Conservation (phyloP, 139 green algal species). For the Coccomyxa sp. region DNA sequence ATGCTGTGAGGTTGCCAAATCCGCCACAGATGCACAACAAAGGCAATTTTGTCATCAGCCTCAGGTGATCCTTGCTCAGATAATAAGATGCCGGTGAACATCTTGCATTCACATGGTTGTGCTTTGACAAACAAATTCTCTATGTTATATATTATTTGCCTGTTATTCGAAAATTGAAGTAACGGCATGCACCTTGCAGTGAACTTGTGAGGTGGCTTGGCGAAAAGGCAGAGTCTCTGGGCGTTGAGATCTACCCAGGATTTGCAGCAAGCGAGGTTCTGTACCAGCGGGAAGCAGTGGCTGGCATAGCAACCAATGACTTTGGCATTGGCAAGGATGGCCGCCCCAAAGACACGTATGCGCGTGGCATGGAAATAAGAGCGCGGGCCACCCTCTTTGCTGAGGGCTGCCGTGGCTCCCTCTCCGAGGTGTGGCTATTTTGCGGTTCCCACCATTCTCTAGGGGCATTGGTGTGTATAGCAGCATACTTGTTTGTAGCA, state of each 20-base stretch:
- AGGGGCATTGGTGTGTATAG: background rate
- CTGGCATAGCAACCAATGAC: conserved; percentile 76
- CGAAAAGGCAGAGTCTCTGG: conserved; percentile 67
- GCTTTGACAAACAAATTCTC: background rate
- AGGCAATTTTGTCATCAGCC: conserved; percentile 84
- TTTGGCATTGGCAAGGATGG: conserved; percentile 75
- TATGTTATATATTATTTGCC: background rate
- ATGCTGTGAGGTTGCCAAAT: conserved; percentile 45
- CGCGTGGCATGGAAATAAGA: conserved; percentile 70
- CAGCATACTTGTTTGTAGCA: too few species aligned
- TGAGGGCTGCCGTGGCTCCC: conserved; percentile 86
- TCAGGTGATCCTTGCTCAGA: conserved; percentile 45
- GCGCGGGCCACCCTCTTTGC: conserved; percentile 81
- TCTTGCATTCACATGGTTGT: background rate
- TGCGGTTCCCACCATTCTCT: background rate
- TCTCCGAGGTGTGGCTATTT: conserved; percentile 56
- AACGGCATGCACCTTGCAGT: background rate
- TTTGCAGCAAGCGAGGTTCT: conserved; percentile 71
- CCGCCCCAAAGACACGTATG: conserved; percentile 49
- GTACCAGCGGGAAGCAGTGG: conserved; percentile 49
- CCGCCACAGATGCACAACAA: conserved; percentile 77
- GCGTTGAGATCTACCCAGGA: conserved; percentile 87
- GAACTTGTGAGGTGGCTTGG: conserved; percentile 66
- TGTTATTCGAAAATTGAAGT: background rate
- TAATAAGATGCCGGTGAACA: background rate